Conservation (phyloP, 257 asterid genomes). For the Nicotiana tomentosiformis region DNA sequence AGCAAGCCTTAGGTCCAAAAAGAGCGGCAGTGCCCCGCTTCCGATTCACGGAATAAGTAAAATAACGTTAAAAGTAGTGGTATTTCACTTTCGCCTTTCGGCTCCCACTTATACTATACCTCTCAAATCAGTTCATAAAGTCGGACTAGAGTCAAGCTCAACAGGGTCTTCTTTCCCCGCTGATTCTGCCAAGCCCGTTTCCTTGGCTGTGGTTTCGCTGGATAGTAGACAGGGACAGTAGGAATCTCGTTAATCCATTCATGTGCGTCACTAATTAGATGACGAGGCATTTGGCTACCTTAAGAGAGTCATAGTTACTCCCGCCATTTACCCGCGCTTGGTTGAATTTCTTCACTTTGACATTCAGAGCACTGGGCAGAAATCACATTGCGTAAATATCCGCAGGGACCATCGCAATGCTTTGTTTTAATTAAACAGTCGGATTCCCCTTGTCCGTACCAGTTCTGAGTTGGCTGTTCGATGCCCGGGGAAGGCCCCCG, state of each 20-base stretch:
- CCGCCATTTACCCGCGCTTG: neutral
- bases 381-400: slow-evolving; percentile 54
- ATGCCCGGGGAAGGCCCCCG: too few species aligned
- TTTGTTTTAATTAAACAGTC: slow-evolving; percentile 58
- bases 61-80: slow-evolving; percentile 88
- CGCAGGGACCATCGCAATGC: slow-evolving; percentile 62
- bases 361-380: slow-evolving; percentile 49
- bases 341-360: slow-evolving; percentile 39
- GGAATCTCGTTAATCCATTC: neutral
- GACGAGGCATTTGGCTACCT: slow-evolving; percentile 61
- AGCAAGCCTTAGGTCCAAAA: slow-evolving; percentile 57
- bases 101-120: slow-evolving; percentile 47
- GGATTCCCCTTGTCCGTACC: slow-evolving; percentile 45
- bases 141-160: slow-evolving; percentile 70
- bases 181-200: too few species aligned
- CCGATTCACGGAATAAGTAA: slow-evolving; percentile 81
- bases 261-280: slow-evolving; percentile 44
- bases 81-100: slow-evolving; percentile 73
- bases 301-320: slow-evolving; percentile 49
- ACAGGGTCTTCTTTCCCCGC: neutral
- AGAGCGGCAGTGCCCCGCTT: slow-evolving; percentile 61
- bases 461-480: neutral
- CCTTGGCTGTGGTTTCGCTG: too few species aligned
- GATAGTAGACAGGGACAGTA: too few species aligned
- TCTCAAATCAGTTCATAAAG: slow-evolving; percentile 42